Percentiles rank a stretch among this genome's conserved stretches.
These are phyloP conservation scores for Xylaria nigripes DNA, from an alignment of 495 filamentous ascomycete genomes.

Conservation along the genomic window DNA sequence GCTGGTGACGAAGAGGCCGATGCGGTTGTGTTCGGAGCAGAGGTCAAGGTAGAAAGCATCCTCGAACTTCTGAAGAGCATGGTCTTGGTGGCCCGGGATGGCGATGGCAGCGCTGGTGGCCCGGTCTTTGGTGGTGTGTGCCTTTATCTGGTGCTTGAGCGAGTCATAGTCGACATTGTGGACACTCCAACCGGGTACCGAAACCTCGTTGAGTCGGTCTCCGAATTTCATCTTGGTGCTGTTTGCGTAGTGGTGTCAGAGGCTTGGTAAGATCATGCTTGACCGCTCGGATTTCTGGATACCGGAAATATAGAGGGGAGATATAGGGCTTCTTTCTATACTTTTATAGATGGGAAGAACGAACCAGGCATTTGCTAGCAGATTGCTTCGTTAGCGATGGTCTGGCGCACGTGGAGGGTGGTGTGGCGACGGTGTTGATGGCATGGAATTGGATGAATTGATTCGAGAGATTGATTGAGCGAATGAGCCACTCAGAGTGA, in stretches of 20 bases:
- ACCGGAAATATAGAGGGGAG: background rate
- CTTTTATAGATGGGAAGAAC: background rate
- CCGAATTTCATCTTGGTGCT: slow-evolving; percentile 57
- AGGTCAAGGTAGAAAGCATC: slow-evolving; percentile 54
- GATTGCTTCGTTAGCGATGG: background rate
- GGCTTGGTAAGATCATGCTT: background rate
- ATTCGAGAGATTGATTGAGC: background rate
- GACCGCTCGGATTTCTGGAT: background rate
- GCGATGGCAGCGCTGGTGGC: slow-evolving; percentile 54
- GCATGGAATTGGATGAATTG: background rate
- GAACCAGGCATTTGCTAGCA: background rate
- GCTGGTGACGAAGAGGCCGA: slow-evolving; percentile 61
- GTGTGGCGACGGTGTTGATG: background rate
- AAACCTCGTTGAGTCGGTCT: slow-evolving; percentile 49
- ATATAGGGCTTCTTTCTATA: background rate
- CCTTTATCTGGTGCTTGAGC: slow-evolving; percentile 65
- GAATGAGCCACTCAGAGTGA: background rate
- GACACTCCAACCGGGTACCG: slow-evolving; percentile 46
- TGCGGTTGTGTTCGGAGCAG: slow-evolving; percentile 55
- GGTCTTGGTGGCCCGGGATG: slow-evolving; percentile 54
- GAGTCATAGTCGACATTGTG: slow-evolving; percentile 73
- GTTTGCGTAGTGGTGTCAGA: slow-evolving; percentile 5
- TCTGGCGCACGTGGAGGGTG: background rate
- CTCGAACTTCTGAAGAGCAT: slow-evolving; percentile 49
- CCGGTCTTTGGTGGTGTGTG: slow-evolving; percentile 52